These are phyloP conservation scores for Knufia fluminis DNA, from an alignment of 2,329 filamentous ascomycete species.

Conservation along the genomic window DNA sequence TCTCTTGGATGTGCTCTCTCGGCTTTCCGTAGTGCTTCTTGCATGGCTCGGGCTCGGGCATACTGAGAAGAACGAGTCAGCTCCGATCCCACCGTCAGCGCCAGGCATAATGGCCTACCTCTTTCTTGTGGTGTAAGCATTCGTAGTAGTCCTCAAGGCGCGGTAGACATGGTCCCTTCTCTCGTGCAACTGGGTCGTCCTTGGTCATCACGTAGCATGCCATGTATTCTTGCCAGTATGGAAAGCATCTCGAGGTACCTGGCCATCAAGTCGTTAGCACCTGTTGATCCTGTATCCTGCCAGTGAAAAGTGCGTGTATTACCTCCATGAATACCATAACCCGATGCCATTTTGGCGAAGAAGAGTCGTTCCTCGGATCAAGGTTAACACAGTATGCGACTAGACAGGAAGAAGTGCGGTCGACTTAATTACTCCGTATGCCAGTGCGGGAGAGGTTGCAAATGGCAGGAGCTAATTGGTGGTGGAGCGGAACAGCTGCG, in stretches of 20 bases:
- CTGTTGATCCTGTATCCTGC: not conserved
- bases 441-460: conserved; percentile 1
- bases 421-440: no score
- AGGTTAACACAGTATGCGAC: no score
- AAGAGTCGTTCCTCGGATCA: not conserved
- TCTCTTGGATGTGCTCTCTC: conserved; percentile 67
- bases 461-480: conserved; percentile 2
- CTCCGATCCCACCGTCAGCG: not conserved
- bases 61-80: conserved; percentile 44
- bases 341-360: conserved; percentile 38
- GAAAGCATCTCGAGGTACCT: conserved; percentile 80
- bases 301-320: conserved; percentile 25
- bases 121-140: conserved; percentile 97
- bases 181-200: conserved; percentile 62
- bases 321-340: conserved; percentile 48
- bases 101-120: conserved; percentile 60
- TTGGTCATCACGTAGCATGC: conserved; percentile 97
- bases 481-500: conserved; percentile 2
- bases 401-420: not conserved
- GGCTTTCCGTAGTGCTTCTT: conserved; percentile 74
- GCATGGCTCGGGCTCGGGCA: conserved; percentile 66
- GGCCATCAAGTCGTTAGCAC: conserved; percentile 12
- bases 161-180: conserved; percentile 78
- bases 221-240: conserved; percentile 98
- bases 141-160: conserved; percentile 96